These are phyloP conservation scores for Kazachstania viticola DNA, from an alignment of 805 yeast species.

Conservation along the genomic window DNA sequence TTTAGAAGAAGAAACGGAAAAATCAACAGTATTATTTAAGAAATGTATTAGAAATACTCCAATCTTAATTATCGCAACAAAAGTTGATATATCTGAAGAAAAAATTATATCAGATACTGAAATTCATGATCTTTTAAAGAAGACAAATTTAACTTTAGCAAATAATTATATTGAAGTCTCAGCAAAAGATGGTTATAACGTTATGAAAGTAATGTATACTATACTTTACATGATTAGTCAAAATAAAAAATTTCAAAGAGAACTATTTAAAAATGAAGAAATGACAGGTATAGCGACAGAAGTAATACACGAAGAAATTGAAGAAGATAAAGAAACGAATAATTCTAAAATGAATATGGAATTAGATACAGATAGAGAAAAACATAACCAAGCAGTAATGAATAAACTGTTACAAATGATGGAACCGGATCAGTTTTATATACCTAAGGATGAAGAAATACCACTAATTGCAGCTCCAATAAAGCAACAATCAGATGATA, in stretches of 20 bases:
- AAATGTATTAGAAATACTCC: too few species aligned
- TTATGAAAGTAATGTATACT: slow-evolving; percentile 6
- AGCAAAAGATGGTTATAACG: slow-evolving; percentile 9
- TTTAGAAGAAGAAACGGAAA: slow-evolving; percentile 7
- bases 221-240: background rate
- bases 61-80: slow-evolving; percentile 9
- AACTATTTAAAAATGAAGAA: background rate
- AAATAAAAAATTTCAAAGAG: background rate
- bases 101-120: slow-evolving; percentile 4
- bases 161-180: slow-evolving; percentile 10
- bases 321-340: too few species aligned
- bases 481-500: too few species aligned
- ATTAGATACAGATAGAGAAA: background rate
- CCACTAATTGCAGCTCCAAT: background rate
- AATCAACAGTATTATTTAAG: slow-evolving; percentile 4
- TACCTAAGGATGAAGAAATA: background rate
- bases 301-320: too few species aligned
- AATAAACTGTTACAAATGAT: too few species aligned
- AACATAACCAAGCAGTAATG: too few species aligned
- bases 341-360: too few species aligned
- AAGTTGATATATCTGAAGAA: slow-evolving; percentile 7
- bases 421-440: too few species aligned
- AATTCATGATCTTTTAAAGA: slow-evolving; percentile 5
- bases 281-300: background rate
- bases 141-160: slow-evolving; percentile 5